phyloP scores from a whole-genome alignment of 352 stramenopile genomes.

The Globisporangium camurandrum region DNA sequence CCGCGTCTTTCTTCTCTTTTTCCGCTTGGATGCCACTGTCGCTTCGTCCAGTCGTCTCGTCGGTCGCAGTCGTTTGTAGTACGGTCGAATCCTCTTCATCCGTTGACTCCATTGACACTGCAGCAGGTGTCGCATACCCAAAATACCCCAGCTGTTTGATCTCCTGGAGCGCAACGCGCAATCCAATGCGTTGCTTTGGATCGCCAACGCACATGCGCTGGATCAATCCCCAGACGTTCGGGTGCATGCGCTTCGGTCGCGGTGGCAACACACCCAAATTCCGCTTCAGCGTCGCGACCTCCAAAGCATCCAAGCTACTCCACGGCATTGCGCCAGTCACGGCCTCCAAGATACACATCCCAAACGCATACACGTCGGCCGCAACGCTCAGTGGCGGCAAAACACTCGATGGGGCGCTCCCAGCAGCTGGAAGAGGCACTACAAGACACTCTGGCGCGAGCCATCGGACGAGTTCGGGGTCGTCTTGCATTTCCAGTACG shows the following conservation, averaged over 20 bases:
- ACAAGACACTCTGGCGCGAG: slow-evolving; percentile 54
- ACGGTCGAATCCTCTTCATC: no score
- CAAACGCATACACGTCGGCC: slow-evolving; percentile 63
- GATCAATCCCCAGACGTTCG: slow-evolving; percentile 44
- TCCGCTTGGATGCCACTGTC: no score
- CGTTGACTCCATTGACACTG: slow-evolving; percentile 9
- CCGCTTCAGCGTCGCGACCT: slow-evolving; percentile 48
- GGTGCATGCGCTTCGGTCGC: slow-evolving; percentile 31
- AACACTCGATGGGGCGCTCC: slow-evolving; percentile 8
- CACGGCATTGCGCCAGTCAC: slow-evolving; percentile 46
- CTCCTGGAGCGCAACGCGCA: slow-evolving; percentile 38
- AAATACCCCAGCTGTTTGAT: slow-evolving; percentile 43
- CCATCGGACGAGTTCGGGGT: slow-evolving; percentile 52
- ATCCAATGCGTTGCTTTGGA: slow-evolving; percentile 30
- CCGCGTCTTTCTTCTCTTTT: no score
- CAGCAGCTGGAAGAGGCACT: slow-evolving; percentile 23
- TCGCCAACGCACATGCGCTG: slow-evolving; percentile 57
- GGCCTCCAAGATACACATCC: slow-evolving; percentile 74
- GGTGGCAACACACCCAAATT: slow-evolving; percentile 42
- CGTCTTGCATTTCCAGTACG: slow-evolving; percentile 27
- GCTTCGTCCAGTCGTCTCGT: no score
- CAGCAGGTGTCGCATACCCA: slow-evolving; percentile 11
- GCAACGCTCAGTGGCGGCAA: slow-evolving; percentile 25
- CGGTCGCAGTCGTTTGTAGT: slow-evolving; percentile 9
- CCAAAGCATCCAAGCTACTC: slow-evolving; percentile 27